Evolutionary conservation across 306 rosid species (phyloP), one percentile per base, ranked within the genome.

Genomic region (Pyrus pyrifolia): DNA sequence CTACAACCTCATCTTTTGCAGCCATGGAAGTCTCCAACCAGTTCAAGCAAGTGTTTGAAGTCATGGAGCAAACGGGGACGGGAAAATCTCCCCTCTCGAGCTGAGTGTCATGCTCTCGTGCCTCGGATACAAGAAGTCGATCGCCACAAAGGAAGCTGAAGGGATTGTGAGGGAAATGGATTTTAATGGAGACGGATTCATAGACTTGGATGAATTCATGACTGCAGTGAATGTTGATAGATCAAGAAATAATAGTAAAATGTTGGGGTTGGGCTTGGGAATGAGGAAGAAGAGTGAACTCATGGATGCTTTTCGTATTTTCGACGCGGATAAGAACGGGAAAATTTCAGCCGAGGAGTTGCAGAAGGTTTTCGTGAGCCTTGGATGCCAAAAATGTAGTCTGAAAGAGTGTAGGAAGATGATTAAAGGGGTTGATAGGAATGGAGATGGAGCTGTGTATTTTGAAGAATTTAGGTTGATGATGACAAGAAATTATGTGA

Each of bases 131-230:
- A 70, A 80, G 13, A 86, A 78, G 67, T 69, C 75, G 29, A 60
- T 8, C 3, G 89, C 92, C 14, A 38, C 70, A 6, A 72, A 80
- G 74, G 96, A 92, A 78, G 93, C 97, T 8, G 88, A 89, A 59
- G 73, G 84, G 45, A 88, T 92, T 78, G 83, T 88, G 57, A 84
- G 63, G 46, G 89, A 74, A 33, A 78, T 92, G 80, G 96, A 88
- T 45, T 73, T 85, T 30, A 76, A 92, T 21, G 91, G 95, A 79
- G 93, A 91, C 66, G 97, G 96, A 68, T 84, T 84, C 73, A 80
- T 92, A 42, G 91, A 92, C 55, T 71, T 92, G 75, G 89, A 88
- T 9, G 97, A 92, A 67, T 92, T 92, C 86, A 86, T 92, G 91
- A 82, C 68, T 23, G 87, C 79, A 19, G 81, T 85, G 86, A 84